Conservation (phyloP, 345 rosid genomes). For the Lepidium aucheri region DNA sequence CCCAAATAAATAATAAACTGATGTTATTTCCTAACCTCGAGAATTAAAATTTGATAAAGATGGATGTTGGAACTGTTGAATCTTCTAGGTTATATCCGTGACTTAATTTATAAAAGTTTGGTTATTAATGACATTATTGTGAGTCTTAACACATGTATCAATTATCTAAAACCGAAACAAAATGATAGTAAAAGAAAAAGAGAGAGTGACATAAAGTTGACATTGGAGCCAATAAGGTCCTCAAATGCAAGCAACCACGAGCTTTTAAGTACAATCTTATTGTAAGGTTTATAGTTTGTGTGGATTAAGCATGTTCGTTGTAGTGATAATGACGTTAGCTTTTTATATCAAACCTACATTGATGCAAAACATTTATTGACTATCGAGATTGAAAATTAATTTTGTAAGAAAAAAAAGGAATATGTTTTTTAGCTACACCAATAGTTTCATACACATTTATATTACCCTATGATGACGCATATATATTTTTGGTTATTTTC, state of each 20-base stretch:
- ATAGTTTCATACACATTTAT: no score
- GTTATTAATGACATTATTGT: neutral
- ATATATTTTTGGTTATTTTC: no score
- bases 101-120: neutral
- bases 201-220: conserved; percentile 7
- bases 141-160: neutral
- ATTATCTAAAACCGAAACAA: neutral
- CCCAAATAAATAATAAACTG: neutral
- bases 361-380: neutral
- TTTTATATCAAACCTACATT: neutral
- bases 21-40: neutral
- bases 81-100: conserved; percentile 1
- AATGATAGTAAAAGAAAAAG: neutral
- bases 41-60: neutral
- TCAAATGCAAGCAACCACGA: neutral
- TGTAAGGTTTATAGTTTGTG: neutral
- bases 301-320: conserved; percentile 6
- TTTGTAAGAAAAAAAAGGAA: no score
- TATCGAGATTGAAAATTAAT: no score
- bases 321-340: neutral
- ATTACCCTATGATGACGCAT: no score
- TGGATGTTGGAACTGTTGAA: conserved; percentile 8
- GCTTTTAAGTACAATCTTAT: neutral
- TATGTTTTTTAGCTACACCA: no score
- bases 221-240: conserved; percentile 1